phyloP scores from a whole-genome alignment of 1,284 basidiomycete genomes.

The Rhizoctonia solani region DNA sequence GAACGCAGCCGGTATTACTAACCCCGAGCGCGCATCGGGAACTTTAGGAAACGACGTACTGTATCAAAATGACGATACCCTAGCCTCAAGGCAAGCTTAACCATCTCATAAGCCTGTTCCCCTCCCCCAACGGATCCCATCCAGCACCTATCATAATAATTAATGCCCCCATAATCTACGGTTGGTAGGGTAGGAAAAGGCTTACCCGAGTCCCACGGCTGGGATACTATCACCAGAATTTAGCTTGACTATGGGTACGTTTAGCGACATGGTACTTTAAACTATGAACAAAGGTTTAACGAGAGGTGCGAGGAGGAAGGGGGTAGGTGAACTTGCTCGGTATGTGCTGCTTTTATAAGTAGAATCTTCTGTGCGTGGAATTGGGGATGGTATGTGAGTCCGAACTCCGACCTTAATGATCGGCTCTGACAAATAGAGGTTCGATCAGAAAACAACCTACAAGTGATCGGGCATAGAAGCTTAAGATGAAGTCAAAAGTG shows the following conservation, averaged over 20 bases:
- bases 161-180: background rate
- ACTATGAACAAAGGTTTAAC: no score
- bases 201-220: slow-evolving; percentile 41
- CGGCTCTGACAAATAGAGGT: no score
- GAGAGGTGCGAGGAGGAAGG: no score
- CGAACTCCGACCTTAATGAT: no score
- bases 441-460: no score
- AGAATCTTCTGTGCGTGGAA: no score
- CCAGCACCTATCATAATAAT: slow-evolving; percentile 38
- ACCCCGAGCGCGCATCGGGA: no score
- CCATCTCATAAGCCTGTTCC: slow-evolving; percentile 41
- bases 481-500: no score
- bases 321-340: no score
- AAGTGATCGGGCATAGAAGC: no score
- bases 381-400: no score
- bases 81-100: slow-evolving; percentile 38
- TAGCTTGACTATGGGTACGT: background rate
- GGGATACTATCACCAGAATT: slow-evolving; percentile 44
- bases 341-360: no score
- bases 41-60: slow-evolving; percentile 13
- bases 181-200: background rate
- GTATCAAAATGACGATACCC: slow-evolving; percentile 36
- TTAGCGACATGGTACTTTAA: background rate
- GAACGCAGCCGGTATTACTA: background rate
- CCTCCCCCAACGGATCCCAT: slow-evolving; percentile 39